These are phyloP conservation scores for Eimeria acervulina DNA, from an alignment of 169 alveolate species.

Conservation along the genomic window DNA sequence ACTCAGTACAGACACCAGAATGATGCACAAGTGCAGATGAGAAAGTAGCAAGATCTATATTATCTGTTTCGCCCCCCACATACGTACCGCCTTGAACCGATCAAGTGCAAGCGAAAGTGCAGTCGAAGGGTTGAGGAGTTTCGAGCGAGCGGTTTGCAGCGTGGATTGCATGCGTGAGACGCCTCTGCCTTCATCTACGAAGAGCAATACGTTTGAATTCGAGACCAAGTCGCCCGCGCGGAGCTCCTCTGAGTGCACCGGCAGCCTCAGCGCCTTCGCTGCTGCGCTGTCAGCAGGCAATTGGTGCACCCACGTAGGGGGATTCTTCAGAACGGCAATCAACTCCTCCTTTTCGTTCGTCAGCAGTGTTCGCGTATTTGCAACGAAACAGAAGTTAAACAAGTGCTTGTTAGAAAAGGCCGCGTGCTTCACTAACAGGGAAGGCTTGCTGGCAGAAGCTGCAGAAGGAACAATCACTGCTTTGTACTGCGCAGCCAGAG, in stretches of 20 bases:
- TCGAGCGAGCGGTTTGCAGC: slow-evolving; percentile 37
- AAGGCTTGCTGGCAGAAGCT: slow-evolving; percentile 43
- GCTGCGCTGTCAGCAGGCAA: neutral
- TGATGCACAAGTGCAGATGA: neutral
- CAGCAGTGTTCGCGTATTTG: slow-evolving; percentile 23
- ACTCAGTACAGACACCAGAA: neutral
- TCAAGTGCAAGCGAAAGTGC: slow-evolving; percentile 22
- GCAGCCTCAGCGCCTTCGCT: slow-evolving; percentile 61
- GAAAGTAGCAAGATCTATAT: neutral
- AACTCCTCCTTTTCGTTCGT: slow-evolving; percentile 40
- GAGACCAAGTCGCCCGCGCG: neutral
- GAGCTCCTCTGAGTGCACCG: slow-evolving; percentile 37
- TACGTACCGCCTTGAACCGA: slow-evolving; percentile 57
- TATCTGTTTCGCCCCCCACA: neutral
- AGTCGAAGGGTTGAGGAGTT: slow-evolving; percentile 56
- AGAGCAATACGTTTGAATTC: slow-evolving; percentile 39
- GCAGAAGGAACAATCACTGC: slow-evolving; percentile 74
- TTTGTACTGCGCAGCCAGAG: slow-evolving; percentile 69
- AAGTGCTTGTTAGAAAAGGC: slow-evolving; percentile 44
- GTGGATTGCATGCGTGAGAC: slow-evolving; percentile 34
- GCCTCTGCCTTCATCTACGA: slow-evolving; percentile 77
- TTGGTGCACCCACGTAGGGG: slow-evolving; percentile 36
- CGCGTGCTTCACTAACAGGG: slow-evolving; percentile 62
- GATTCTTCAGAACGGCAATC: slow-evolving; percentile 14
- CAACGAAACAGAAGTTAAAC: slow-evolving; percentile 47